Percentiles rank a stretch among this genome's conserved stretches.
Evolutionary conservation across 1,139 yeast genomes (phyloP).

Genomic region (Spathaspora sp.): DNA sequence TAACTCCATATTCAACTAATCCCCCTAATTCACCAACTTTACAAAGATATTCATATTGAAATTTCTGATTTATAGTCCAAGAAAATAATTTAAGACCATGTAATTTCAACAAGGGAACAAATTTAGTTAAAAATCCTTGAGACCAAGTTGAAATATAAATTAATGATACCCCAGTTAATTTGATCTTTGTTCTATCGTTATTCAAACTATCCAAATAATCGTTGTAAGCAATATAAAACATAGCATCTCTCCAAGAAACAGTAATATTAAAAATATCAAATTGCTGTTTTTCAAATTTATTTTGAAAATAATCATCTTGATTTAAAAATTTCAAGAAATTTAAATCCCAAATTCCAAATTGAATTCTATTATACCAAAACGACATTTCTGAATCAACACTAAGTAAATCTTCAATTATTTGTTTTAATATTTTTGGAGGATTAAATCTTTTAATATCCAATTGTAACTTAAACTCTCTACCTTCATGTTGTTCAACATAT

Average conservation of each 20-base stretch:
- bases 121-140: constrained; percentile 31
- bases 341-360: constrained; percentile 81
- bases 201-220: constrained; percentile 30
- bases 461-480: constrained; percentile 49
- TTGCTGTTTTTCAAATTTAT: constrained; percentile 19
- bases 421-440: constrained; percentile 54
- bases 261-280: constrained; percentile 42
- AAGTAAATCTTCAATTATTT: constrained; percentile 50
- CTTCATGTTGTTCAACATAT: constrained; percentile 27
- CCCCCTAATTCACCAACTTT: constrained; percentile 26
- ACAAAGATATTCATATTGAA: constrained; percentile 46
- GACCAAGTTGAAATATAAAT: constrained; percentile 44
- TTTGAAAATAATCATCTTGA: constrained; percentile 39
- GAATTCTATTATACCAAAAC: constrained; percentile 69
- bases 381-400: constrained; percentile 47
- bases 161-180: constrained; percentile 39
- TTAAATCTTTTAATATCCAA: constrained; percentile 80
- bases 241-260: constrained; percentile 33
- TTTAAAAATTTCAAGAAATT: constrained; percentile 58
- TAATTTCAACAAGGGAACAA: constrained; percentile 37
- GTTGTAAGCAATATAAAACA: constrained; percentile 38
- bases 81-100: constrained; percentile 58
- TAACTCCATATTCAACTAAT: constrained; percentile 48
- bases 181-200: constrained; percentile 25
- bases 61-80: constrained; percentile 76